A percentile compares a stretch with the other conserved stretches of the same genome.
Conservation (phyloP, 2,329 filamentous ascomycete genomes). For the Onygenales sp. region DNA sequence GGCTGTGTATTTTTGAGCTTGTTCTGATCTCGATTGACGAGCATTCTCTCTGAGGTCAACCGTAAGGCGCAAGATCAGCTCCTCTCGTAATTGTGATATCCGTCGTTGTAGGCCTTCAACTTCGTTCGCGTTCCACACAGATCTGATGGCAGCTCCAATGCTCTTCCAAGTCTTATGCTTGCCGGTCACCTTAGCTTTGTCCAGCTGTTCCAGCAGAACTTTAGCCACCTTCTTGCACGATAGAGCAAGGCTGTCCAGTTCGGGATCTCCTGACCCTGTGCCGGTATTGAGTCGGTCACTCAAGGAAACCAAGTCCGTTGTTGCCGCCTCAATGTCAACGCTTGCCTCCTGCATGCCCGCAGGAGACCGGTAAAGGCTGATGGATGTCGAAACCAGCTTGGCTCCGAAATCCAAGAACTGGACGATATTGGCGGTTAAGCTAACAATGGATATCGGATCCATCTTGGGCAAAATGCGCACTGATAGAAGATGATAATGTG, state of each 20-base stretch:
- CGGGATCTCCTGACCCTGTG: not conserved
- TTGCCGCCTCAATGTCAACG: not conserved
- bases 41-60: no score
- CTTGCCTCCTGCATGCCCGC: not conserved
- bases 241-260: not conserved
- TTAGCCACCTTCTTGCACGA: not conserved
- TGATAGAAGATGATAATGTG: no score
- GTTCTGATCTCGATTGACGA: no score
- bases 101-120: not conserved
- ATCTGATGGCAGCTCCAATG: not conserved
- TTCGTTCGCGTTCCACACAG: not conserved
- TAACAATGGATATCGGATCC: not conserved
- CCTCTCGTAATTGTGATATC: not conserved
- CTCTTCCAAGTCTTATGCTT: not conserved
- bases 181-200: not conserved
- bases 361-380: not conserved
- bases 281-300: not conserved
- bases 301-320: not conserved
- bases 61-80: no score
- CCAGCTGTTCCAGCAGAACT: not conserved
- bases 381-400: not conserved
- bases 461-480: not conserved
- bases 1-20: no score
- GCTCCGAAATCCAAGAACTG: not conserved
- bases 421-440: not conserved